A percentile compares a stretch with the other conserved stretches of the same genome.
Evolutionary conservation across 2,329 filamentous ascomycete genomes (phyloP).

Genomic region (Botrytis sinoallii): DNA sequence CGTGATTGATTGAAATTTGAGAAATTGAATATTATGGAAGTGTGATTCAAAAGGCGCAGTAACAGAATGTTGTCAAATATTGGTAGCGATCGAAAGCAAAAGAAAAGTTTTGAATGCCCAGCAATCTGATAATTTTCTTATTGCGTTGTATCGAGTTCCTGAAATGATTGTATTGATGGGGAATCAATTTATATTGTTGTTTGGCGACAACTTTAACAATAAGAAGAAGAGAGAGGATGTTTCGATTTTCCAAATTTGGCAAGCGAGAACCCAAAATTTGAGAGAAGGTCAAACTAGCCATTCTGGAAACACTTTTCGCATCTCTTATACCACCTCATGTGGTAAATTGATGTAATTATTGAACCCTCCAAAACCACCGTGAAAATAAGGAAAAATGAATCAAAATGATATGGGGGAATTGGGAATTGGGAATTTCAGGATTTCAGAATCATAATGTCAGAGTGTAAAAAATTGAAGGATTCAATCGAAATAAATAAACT

Average conservation of each 20-base stretch:
- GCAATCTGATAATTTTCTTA: neutral
- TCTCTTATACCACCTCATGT: neutral
- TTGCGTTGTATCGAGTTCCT: neutral
- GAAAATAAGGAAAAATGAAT: neutral
- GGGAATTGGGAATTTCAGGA: neutral
- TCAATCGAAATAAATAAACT: conserved; percentile 48
- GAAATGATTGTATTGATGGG: neutral
- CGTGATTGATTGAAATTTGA: neutral
- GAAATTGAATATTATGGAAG: neutral
- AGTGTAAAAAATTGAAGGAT: conserved; percentile 22
- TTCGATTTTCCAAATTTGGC: conserved; percentile 7
- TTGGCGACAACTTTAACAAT: conserved; percentile 8
- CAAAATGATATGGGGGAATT: too few species aligned
- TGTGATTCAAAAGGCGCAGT: conserved; percentile 4
- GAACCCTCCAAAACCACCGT: neutral
- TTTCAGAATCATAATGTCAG: neutral
- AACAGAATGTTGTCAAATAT: neutral
- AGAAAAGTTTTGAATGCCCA: neutral
- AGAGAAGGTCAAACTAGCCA: neutral
- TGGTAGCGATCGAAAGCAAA: conserved; percentile 9
- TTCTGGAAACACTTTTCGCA: neutral
- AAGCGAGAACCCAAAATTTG: neutral
- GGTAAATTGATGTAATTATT: neutral
- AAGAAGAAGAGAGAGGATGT: neutral
- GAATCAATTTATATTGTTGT: conserved; percentile 1